Base-by-base conservation (phyloP, 2,329 filamentous ascomycete species). In the Aspergillus thermomutatus region DNA sequence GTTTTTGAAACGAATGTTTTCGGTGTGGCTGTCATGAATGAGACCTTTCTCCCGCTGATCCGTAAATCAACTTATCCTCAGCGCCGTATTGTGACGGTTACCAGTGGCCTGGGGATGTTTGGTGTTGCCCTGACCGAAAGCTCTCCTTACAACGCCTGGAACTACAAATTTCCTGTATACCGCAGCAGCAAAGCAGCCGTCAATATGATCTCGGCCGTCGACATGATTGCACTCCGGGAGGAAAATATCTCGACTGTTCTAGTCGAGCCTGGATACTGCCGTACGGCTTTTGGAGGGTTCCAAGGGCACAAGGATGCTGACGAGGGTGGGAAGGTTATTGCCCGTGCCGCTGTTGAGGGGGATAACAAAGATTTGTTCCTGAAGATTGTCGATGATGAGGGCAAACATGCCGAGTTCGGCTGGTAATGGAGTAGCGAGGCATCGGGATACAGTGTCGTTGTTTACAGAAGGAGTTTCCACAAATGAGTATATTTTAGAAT, bases 41-140 rank as follows among this genome's bases (percentile, higher is more conserved):
- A 49, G 4, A 10, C 43, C 8, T 58, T 58, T 27, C 49, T 58
- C 8, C 53, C 53, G 14, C 34, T 59, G 2, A 23, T 59, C 3
- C 55, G 57, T 26, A 49, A 50, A 2, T 59, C 57, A 2, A 49
- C 49, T 48, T 55, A 57, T 34, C 21, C 45, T 47, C 40, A 59
- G 28, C 57, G 57, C 14, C 57, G 57, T 27, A 59, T 59, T 21
- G 57, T 57, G 8, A 59, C 50, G 19, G 57, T 59, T 14, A 52
- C 57, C 4, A 57, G 53, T 26, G 53, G 56, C 14, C 43, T 54
- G 14, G 52, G 51, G 26, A 47, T 51, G 23, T 49, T 59, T 19
- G 52, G 55, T 11, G 53, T 57, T 5, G 55, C 55, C 26, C 7
- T 53, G 9, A 40, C 52, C 17, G 28, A 47, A 3, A 31, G 4